Evolutionary conservation across 768 basidiomycete genomes (phyloP).

Genomic region (Mycena epipterygia): DNA sequence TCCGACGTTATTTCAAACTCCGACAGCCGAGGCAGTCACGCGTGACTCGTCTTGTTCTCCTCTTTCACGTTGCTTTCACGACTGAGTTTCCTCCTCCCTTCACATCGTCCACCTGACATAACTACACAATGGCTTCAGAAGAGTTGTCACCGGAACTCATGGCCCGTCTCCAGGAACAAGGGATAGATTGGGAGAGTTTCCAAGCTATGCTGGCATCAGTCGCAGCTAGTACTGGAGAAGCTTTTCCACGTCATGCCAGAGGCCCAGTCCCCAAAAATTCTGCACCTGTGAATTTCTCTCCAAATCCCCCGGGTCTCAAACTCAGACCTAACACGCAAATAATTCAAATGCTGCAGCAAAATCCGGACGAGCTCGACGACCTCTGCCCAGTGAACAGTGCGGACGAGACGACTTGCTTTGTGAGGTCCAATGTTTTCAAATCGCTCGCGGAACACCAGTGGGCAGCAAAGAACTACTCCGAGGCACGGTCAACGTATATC

Average conservation of each 20-base stretch:
- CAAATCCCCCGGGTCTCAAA: neutral
- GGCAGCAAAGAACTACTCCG: neutral
- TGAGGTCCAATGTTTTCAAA: constrained; percentile 14
- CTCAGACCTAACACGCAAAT: neutral
- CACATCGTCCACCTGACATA: too few relatives aligned
- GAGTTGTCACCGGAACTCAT: too few relatives aligned
- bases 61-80: too few relatives aligned
- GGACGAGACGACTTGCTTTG: constrained; percentile 1
- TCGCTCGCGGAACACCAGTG: neutral
- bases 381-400: neutral
- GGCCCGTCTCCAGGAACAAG: too few relatives aligned
- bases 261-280: neutral
- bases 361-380: constrained; percentile 3
- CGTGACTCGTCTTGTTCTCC: too few relatives aligned
- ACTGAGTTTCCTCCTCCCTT: too few relatives aligned
- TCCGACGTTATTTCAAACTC: too few relatives aligned
- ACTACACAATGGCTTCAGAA: too few relatives aligned
- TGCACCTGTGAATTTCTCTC: neutral
- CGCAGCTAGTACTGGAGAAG: neutral
- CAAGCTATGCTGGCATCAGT: neutral
- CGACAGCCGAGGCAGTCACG: too few relatives aligned
- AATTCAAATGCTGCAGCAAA: constrained; percentile 5
- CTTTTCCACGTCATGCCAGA: neutral
- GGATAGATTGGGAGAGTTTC: too few relatives aligned
- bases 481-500: neutral